phyloP scores from a whole-genome alignment of 2,329 filamentous ascomycete genomes.

The Cladophialophora yegresii region DNA sequence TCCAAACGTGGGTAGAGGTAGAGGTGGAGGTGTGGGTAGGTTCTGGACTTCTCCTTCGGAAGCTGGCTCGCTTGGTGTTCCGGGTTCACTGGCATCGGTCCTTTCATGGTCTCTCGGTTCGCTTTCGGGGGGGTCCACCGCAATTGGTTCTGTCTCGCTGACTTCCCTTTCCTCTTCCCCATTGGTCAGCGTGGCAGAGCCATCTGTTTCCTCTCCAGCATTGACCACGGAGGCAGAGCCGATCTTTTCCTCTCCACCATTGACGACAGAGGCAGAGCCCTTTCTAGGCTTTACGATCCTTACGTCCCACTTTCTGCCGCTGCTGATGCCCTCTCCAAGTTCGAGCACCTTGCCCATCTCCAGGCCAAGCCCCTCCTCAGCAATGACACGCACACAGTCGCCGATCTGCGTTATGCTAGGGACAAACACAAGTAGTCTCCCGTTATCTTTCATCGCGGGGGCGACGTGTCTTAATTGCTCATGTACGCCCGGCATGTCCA shows the following conservation, averaged over 20 bases:
- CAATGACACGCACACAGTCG: constrained; percentile 60
- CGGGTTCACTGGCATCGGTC: background rate
- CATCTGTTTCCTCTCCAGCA: background rate
- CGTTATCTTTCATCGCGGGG: constrained; percentile 63
- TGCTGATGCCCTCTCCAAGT: constrained; percentile 49
- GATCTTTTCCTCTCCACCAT: background rate
- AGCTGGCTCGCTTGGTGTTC: constrained; percentile 40
- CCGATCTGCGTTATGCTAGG: constrained; percentile 78
- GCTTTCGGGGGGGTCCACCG: too few relatives aligned
- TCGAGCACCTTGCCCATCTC: constrained; percentile 50
- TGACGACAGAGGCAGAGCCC: background rate
- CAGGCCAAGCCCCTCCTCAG: constrained; percentile 58
- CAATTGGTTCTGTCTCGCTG: background rate
- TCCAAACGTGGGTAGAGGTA: background rate
- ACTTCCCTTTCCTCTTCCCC: background rate
- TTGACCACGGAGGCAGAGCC: background rate
- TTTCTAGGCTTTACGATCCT: constrained; percentile 41
- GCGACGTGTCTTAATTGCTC: constrained; percentile 50
- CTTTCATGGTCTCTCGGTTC: background rate
- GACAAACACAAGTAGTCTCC: constrained; percentile 68
- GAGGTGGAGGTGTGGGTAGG: background rate
- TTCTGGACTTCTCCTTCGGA: background rate
- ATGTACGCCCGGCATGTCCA: constrained; percentile 71
- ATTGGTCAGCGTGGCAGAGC: too few relatives aligned
- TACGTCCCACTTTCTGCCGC: constrained; percentile 53